Percentiles rank a stretch among this genome's conserved stretches.
These are phyloP conservation scores for Samsoniella hepiali DNA, from an alignment of 2,329 filamentous ascomycete species.

Conservation along the genomic window DNA sequence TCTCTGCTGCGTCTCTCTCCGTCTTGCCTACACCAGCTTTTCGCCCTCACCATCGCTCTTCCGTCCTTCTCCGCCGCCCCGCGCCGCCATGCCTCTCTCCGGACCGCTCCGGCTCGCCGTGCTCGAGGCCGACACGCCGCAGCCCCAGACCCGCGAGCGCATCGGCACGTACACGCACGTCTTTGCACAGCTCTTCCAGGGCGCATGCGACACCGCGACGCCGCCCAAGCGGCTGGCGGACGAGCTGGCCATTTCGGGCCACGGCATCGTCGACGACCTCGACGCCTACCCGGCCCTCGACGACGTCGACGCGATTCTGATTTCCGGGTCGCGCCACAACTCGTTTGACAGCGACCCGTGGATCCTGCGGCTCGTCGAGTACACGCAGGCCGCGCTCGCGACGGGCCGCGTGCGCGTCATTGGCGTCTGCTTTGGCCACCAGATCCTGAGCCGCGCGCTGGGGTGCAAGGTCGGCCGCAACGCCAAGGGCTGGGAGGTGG, in stretches of 20 bases:
- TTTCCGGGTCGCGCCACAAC: slow-evolving; percentile 73
- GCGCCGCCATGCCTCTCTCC: slow-evolving; percentile 4
- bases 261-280: slow-evolving; percentile 65
- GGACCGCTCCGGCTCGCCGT: slow-evolving; percentile 72
- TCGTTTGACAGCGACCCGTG: slow-evolving; percentile 72
- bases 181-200: slow-evolving; percentile 58
- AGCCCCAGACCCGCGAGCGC: slow-evolving; percentile 58
- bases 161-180: slow-evolving; percentile 72
- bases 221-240: slow-evolving; percentile 28
- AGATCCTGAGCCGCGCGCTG: slow-evolving; percentile 74
- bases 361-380: slow-evolving; percentile 73
- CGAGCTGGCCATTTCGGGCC: slow-evolving; percentile 36
- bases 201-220: slow-evolving; percentile 47
- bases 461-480: slow-evolving; percentile 65
- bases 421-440: slow-evolving; percentile 84
- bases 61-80: slow-evolving; percentile 22
- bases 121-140: slow-evolving; percentile 81
- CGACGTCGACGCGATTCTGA: slow-evolving; percentile 75
- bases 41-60: slow-evolving; percentile 22
- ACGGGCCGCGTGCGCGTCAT: slow-evolving; percentile 66
- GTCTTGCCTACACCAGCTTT: background rate
- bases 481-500: slow-evolving; percentile 75
- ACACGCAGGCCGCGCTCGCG: slow-evolving; percentile 55
- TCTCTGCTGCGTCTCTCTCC: background rate
- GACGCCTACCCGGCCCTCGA: slow-evolving; percentile 69